phyloP scores from a whole-genome alignment of 2,329 filamentous ascomycete species.

The Aspergillaceae sp. region DNA sequence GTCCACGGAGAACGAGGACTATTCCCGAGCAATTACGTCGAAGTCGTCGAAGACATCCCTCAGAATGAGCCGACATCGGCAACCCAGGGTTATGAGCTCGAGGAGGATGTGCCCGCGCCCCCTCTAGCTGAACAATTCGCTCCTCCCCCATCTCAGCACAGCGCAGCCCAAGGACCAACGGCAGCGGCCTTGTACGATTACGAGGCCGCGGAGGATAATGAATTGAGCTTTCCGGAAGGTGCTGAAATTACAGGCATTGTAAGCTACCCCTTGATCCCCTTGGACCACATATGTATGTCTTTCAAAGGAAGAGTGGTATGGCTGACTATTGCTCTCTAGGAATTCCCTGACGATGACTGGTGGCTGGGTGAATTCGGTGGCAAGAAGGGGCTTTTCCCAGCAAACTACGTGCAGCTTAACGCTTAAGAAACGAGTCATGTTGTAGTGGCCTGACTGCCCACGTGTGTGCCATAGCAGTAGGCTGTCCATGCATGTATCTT shows the following conservation, averaged over 20 bases:
- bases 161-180: slow-evolving; percentile 45
- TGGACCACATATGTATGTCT: not conserved
- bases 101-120: slow-evolving; percentile 28
- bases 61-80: slow-evolving; percentile 16
- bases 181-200: slow-evolving; percentile 92
- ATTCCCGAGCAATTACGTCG: slow-evolving; percentile 96
- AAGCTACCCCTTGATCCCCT: slow-evolving; percentile 32
- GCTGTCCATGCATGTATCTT: not conserved
- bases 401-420: slow-evolving; percentile 42
- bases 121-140: slow-evolving; percentile 30
- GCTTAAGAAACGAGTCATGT: slow-evolving; percentile 11
- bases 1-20: slow-evolving; percentile 72
- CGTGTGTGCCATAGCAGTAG: not conserved
- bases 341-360: slow-evolving; percentile 98
- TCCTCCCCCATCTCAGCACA: slow-evolving; percentile 26
- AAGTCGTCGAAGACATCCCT: slow-evolving; percentile 60
- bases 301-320: not conserved
- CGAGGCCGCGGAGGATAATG: slow-evolving; percentile 91
- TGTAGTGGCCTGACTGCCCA: not conserved
- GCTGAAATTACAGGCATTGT: slow-evolving; percentile 72
- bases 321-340: slow-evolving; percentile 38
- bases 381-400: slow-evolving; percentile 68
- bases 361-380: slow-evolving; percentile 86
- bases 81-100: slow-evolving; percentile 19
- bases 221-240: slow-evolving; percentile 77